Base-by-base conservation (phyloP, 1,284 basidiomycete genomes). In the Irpex sp. region DNA sequence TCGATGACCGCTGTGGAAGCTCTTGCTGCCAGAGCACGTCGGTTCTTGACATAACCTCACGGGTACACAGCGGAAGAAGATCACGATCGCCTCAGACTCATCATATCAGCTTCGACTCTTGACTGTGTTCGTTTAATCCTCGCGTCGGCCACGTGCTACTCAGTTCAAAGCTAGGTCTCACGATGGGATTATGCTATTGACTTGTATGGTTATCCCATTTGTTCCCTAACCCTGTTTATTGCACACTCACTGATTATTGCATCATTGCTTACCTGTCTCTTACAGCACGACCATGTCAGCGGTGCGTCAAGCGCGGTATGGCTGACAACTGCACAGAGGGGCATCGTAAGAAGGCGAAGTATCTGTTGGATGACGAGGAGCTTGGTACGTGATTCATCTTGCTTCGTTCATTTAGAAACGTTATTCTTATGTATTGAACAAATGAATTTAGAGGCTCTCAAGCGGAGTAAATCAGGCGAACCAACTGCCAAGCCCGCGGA, bases 281-380 rank as follows among this genome's bases (percentile, higher is more conserved):
- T 56, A 19, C 73, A 97, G 95, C 93, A 63, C 90, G 97, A 61
- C 97, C 97, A 31, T 99, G 97, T 78, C 90, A 93, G 69, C 87
- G 97, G 56, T 99, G 97, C 74, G 83, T 95, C 60, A 98, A 97
- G 78, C 95, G 97, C 67, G 95, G 95, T 15, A 89, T 97, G 70
- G 90, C 89, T 5, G 86, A 88, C 63, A 90, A 88, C 64, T 99
- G 97, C 73, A 90, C 90, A 46, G 97, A 99, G 73, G 97, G 97
- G 0, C 91, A 94, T 67, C 86, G 97, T 68, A 99, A 99, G 80
- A 98, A 98, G 78, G 97, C 97, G 26, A 99, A 99, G 75, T 99
- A 98, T 76, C 84, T 97, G 15, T 80, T 95, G 66, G 94, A 97
- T 74, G 94, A 95, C 57, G 92, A 93, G 54, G 95, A 97, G 74